Evolutionary conservation across 2,329 filamentous ascomycete genomes (phyloP), one percentile per base, ranked within the genome.

Genomic region (Epichloe glyceriae): DNA sequence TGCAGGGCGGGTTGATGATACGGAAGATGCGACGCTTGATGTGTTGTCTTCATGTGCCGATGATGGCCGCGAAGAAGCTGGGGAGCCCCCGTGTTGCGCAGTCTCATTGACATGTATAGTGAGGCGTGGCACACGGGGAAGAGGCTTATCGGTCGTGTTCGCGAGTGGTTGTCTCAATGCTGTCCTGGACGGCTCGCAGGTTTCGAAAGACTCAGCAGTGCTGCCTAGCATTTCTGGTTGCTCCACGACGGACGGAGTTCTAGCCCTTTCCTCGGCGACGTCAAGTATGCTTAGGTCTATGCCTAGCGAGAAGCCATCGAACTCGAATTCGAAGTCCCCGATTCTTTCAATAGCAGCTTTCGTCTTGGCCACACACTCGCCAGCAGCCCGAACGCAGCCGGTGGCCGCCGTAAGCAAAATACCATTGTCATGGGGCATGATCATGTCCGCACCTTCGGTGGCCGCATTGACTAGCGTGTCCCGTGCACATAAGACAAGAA

Each of bases 311-410:
- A 62, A 66, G 17, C 69, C 70, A 57, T 85, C 80, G 50, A 86
- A 74, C 63, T 95, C 88, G 57, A 90, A 81, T 65, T 95, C 89
- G 57, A 95, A 95, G 65, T 95, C 90, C 19, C 90, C 89, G 55
- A 93, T 88, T 54, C 85, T 79, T 67, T 95, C 89, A 52, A 98
- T 85, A 43, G 94, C 82, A 63, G 80, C 76, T 60, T 88, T 88
- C 11, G 90, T 85, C 68, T 90, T 91, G 6, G 86, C 83, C 19
- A 95, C 86, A 65, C 91, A 96, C 58, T 95, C 89, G 40, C 91
- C 91, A 43, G 90, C 89, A 20, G 88, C 86, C 58, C 88, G 84
- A 26, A 98, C 90, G 62, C 90, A 96, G 53, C 80, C 82, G 6
- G 89, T 95, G 8, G 89, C 89, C 19, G 88, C 87, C 54, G 78